Conservation (phyloP, 305 asterid species). For the Fraxinus floribunda region DNA sequence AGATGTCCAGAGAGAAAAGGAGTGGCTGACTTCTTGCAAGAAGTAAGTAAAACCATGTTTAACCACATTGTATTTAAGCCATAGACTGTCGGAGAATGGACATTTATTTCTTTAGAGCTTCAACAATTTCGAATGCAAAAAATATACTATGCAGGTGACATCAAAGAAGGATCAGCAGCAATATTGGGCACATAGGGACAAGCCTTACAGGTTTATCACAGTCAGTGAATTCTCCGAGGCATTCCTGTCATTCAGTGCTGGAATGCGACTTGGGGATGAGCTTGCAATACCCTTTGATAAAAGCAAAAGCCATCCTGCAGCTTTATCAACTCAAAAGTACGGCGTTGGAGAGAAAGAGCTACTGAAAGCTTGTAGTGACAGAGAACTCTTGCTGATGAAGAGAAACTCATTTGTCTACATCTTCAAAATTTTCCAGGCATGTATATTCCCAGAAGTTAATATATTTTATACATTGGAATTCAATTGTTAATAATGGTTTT, state of each 20-base stretch:
- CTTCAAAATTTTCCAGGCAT: conserved; percentile 33
- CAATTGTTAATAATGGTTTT: background rate
- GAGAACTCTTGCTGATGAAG: conserved; percentile 36
- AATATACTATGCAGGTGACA: conserved; percentile 27
- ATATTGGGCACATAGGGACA: conserved; percentile 32
- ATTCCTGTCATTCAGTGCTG: conserved; percentile 28
- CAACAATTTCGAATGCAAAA: background rate
- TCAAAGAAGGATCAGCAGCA: conserved; percentile 39
- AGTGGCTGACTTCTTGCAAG: conserved; percentile 90
- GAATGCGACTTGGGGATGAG: conserved; percentile 28
- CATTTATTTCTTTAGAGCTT: background rate
- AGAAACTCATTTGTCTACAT: conserved; percentile 38
- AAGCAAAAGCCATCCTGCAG: conserved; percentile 40
- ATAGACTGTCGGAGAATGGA: background rate
- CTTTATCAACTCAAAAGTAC: conserved; percentile 31
- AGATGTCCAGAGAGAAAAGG: conserved; percentile 81
- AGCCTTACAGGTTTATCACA: conserved; percentile 29
- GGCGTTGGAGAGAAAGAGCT: conserved; percentile 33
- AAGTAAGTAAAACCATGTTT: conserved; percentile 41
- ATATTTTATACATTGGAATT: background rate
- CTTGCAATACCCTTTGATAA: conserved; percentile 29
- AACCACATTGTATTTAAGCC: background rate
- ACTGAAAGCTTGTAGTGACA: conserved; percentile 30
- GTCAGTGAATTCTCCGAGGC: conserved; percentile 34
- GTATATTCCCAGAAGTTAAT: background rate